Evolutionary conservation across 768 basidiomycete species (phyloP), one percentile per base, ranked within the genome.

Genomic region (Pulveroboletus ravenelii): DNA sequence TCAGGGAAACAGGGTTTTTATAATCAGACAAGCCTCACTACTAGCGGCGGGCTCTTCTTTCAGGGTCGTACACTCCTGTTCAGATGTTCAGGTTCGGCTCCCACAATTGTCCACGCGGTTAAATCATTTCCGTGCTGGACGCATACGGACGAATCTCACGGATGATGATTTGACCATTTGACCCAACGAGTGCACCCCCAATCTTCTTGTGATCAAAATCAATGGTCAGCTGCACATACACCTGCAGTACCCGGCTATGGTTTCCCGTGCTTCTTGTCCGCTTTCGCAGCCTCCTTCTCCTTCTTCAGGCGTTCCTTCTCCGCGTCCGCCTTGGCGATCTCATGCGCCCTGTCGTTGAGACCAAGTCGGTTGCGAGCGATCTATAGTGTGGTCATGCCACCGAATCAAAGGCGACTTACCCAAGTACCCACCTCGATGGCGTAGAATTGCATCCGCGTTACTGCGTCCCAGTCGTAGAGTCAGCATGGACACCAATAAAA

Each of bases 341-440:
- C 81, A 70, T 94, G 90, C 3, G 89, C 85, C 45, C 71, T 72
- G 66, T 94, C 91, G 68, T 99, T 99, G 42, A 98, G 77, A 2
- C 93, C 93, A 1, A 91, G 78, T 50, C 85, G 76, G 73, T 97
- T 98, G 52, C 96, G 83, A 10, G 92, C 81, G 67, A 99, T 94
- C 89, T 96, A 47, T 32, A 55, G 37, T 13, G 34, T 13, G 10
- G 31, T 41, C 52, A 48, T 43, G 5, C 5, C 42, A 23, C 37
- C 45, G 20, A 20, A 23, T 30, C 45, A 46, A 48, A 4, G 50
- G 38, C 30, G 52, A 14, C 5, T n/a, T 23, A 38, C 67, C 15
- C 2, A 45, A 42, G 18, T 12, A 62, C 61, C 42, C 63, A 89
- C 89, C 76, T 96, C 96, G 63, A 92, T 82, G 10, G 89, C 93